Evolutionary conservation across 2,329 filamentous ascomycete species (phyloP), one percentile per base, ranked within the genome.

Genomic region (Teratosphaeria gauchensis): DNA sequence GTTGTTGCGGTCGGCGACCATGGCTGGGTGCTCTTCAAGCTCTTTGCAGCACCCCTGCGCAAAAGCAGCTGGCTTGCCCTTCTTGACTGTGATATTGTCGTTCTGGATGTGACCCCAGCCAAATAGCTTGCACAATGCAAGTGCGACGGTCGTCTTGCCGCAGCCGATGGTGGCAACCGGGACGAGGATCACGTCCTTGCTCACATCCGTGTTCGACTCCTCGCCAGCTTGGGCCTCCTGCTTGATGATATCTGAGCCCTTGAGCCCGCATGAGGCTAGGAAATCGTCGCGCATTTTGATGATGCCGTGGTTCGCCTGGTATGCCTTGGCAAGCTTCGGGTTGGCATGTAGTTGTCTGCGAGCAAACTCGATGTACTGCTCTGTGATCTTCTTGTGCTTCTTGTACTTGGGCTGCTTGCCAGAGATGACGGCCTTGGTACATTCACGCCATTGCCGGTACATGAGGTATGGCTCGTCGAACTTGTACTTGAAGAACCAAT

Each of bases 401-500:
- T 85, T 92, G 77, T 83, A 88, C 64, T 82, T 88, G 11, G 92
- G 90, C 46, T 83, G 76, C 66, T 84, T 88, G 14, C 88, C 88
- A 1, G 81, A 70, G 65, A 99, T 96, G 59, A 97, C 75, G 4
- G 89, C 83, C 73, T 96, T 97, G 51, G 94, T 99, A 71, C 89
- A 95, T 76, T 99, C 94, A 62, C 94, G 86, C 94, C 94, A 99
- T 76, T 99, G 94, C 28, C 94, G 86, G 75, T 97, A 99, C 90
- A 99, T 95, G 61, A 99, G 78, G 71, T 99, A 99, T 0, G 94
- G 94, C 76, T 99, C 94, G 70, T 99, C 94, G 61, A 99, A 99
- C 77, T 99, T 99, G 83, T 92, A 99, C 75, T 99, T 99, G 85
- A 99, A 99, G 75, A 99, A 99, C 94, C 94, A 99, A 72, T 99